Percentiles rank a stretch among this genome's conserved stretches.
Conservation (phyloP, 2,329 filamentous ascomycete species). For the Clonostachys chloroleuca region DNA sequence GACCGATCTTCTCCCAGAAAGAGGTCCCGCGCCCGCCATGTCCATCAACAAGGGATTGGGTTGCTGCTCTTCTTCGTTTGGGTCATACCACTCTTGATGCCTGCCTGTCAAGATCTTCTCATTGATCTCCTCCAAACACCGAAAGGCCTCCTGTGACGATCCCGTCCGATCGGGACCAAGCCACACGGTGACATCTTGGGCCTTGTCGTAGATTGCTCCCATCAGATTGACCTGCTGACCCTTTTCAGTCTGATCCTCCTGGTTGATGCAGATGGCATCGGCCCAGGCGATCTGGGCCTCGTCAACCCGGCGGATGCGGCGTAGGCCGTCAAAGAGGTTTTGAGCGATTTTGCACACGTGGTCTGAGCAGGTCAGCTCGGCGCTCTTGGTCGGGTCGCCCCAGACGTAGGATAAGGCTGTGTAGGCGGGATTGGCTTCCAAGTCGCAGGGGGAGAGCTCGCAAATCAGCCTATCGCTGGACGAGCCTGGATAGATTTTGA, state of each 20-base stretch:
- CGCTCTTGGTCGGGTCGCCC: not conserved
- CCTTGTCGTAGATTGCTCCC: not conserved
- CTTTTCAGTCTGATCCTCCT: constrained; percentile 3
- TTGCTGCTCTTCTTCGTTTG: too few species aligned
- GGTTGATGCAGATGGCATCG: constrained; percentile 5
- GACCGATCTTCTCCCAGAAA: too few species aligned
- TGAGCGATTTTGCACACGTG: not conserved
- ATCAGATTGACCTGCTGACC: constrained; percentile 2
- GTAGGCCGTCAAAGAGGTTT: not conserved
- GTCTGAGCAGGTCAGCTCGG: not conserved
- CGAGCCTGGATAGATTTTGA: too few species aligned
- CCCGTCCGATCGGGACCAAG: not conserved
- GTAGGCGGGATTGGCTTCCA: not conserved
- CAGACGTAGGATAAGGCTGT: constrained; percentile 6
- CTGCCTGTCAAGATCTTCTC: too few species aligned
- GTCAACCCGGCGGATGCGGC: not conserved
- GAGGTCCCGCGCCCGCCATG: too few species aligned
- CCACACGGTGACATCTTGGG: not conserved
- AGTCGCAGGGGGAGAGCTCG: too few species aligned
- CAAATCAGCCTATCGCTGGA: too few species aligned
- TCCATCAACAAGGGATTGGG: too few species aligned
- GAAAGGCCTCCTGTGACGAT: too few species aligned
- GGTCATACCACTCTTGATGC: too few species aligned
- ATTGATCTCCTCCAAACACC: too few species aligned
- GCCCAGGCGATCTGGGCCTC: not conserved